Percentiles rank a stretch among this genome's conserved stretches.
phyloP scores from a whole-genome alignment of 176 grass and related monocot genomes.

The Cenchrus purpureus region DNA sequence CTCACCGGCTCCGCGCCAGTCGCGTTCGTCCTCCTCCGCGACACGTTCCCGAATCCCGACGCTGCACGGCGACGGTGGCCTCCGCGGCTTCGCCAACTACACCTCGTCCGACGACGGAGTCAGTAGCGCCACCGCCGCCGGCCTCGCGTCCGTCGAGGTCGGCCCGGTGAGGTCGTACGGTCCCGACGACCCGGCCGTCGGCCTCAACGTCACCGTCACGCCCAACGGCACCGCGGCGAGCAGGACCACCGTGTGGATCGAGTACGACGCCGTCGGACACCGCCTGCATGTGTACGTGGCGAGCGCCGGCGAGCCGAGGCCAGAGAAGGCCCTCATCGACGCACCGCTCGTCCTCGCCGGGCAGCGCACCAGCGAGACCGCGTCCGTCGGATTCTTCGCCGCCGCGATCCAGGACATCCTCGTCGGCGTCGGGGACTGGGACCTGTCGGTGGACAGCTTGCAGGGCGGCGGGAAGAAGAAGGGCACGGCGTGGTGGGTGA shows the following conservation, averaged over 20 bases:
- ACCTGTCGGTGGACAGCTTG: conserved; percentile 20
- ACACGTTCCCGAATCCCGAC: neutral
- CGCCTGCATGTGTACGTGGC: conserved; percentile 28
- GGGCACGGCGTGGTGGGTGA: conserved; percentile 11
- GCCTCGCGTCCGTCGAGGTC: conserved; percentile 15
- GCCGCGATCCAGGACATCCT: neutral
- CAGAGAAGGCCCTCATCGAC: neutral
- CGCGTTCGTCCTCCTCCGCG: conserved; percentile 36
- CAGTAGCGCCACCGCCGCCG: neutral
- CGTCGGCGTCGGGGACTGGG: conserved; percentile 25
- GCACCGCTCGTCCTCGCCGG: neutral
- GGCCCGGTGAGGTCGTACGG: conserved; percentile 31
- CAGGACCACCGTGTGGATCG: conserved; percentile 31
- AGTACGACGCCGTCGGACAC: conserved; percentile 30
- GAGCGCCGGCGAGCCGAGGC: neutral
- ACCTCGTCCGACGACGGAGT: neutral
- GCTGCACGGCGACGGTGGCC: neutral
- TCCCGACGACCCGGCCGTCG: neutral
- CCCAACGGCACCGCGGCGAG: neutral
- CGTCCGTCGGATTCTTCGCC: conserved; percentile 33
- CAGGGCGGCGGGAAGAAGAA: neutral
- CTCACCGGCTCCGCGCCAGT: neutral
- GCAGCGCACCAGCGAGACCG: neutral
- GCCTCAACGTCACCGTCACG: conserved; percentile 44
- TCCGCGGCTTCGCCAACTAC: neutral